Conservation (phyloP, 1,284 basidiomycete genomes). For the Porphyrellus sp. region DNA sequence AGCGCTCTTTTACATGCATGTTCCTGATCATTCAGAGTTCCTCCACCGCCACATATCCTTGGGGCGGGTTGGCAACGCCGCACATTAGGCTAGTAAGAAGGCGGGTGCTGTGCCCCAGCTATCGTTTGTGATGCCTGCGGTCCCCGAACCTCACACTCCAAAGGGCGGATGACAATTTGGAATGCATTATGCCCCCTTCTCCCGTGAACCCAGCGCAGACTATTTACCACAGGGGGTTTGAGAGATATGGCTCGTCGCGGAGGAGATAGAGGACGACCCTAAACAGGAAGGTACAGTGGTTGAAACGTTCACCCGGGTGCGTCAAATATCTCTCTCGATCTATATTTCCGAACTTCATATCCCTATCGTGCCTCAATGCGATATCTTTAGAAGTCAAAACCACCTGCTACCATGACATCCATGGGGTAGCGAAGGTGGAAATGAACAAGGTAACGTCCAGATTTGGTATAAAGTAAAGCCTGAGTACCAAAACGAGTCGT, state of each 20-base stretch:
- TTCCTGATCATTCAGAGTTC: too few species aligned
- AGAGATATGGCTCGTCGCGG: not conserved
- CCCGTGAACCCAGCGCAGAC: not conserved
- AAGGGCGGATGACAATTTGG: too few species aligned
- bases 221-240: not conserved
- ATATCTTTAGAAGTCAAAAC: slow-evolving; percentile 15
- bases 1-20: too few species aligned
- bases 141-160: too few species aligned
- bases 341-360: not conserved
- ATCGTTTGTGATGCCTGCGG: too few species aligned
- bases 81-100: too few species aligned
- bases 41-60: too few species aligned
- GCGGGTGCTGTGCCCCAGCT: too few species aligned
- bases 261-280: not conserved
- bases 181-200: not conserved
- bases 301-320: not conserved
- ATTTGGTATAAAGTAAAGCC: slow-evolving; percentile 25
- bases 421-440: not conserved
- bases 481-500: not conserved
- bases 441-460: slow-evolving; percentile 29
- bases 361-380: slow-evolving; percentile 18
- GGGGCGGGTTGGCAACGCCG: too few species aligned
- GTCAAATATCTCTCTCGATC: not conserved
- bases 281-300: slow-evolving; percentile 18
- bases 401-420: not conserved